Conservation (phyloP, 108 stramenopile species). For the Pelagomonas calceolata region DNA sequence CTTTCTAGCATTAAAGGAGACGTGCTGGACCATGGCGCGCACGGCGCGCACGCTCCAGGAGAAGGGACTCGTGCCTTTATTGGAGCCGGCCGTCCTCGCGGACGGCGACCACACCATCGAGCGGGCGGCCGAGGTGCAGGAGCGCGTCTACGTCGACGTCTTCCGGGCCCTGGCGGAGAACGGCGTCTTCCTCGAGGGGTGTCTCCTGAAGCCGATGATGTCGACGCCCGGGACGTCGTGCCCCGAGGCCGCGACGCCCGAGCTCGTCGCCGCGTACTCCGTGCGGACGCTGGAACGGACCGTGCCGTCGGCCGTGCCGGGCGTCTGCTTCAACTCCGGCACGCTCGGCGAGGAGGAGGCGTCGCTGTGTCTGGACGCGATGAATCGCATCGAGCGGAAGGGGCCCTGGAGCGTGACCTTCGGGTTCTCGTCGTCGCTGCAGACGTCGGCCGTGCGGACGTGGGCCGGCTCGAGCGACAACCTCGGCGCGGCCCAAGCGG, state of each 20-base stretch:
- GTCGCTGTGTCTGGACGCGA: conserved; percentile 45
- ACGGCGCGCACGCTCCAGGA: conserved; percentile 55
- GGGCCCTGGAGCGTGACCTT: conserved; percentile 57
- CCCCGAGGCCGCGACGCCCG: conserved; percentile 29
- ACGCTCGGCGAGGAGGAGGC: conserved; percentile 63
- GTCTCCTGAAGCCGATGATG: conserved; percentile 59
- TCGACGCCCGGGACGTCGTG: conserved; percentile 44
- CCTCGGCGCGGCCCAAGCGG: conserved; percentile 39
- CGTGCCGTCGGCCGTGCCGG: conserved; percentile 52
- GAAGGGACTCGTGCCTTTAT: conserved; percentile 57
- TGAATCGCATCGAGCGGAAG: conserved; percentile 38
- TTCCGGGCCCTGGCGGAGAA: conserved; percentile 38
- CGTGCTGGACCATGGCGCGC: conserved; percentile 45
- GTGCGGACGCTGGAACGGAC: conserved; percentile 42
- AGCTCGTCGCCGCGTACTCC: conserved; percentile 36
- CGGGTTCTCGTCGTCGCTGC: conserved; percentile 55
- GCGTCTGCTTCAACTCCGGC: conserved; percentile 51
- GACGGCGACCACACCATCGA: conserved; percentile 50
- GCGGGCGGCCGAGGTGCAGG: conserved; percentile 7
- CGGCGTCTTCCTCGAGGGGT: conserved; percentile 49
- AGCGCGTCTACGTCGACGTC: conserved; percentile 4
- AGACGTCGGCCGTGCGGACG: conserved; percentile 44
- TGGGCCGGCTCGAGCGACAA: conserved; percentile 50
- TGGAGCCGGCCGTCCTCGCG: conserved; percentile 60
- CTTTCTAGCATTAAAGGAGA: conserved; percentile 43